phyloP scores from a whole-genome alignment of 768 basidiomycete species.

The Rhodotorula babjevae region DNA sequence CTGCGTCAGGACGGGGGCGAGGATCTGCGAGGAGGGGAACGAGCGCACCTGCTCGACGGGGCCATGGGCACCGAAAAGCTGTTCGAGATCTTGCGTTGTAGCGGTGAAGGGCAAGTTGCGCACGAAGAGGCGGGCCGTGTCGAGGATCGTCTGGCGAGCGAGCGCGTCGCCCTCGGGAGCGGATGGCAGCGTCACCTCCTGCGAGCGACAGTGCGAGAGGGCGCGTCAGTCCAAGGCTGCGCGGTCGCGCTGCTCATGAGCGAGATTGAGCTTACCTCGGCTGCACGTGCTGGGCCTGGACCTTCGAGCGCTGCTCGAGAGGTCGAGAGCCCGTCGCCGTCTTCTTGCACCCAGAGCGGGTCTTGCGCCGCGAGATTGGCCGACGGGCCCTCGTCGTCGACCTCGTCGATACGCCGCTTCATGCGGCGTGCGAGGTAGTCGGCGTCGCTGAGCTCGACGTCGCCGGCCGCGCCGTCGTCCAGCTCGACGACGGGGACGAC shows the following conservation, averaged over 20 bases:
- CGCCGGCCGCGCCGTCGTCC: conserved; percentile 23
- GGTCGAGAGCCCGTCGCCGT: not conserved
- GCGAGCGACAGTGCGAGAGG: not conserved
- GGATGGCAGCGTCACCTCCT: not conserved
- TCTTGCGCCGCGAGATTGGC: not conserved
- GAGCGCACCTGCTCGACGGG: conserved; percentile 65
- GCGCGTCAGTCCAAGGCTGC: too few species aligned
- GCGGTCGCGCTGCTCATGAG: too few species aligned
- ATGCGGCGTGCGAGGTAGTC: conserved; percentile 47
- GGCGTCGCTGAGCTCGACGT: conserved; percentile 46
- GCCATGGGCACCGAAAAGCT: conserved; percentile 66
- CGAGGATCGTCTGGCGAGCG: conserved; percentile 41
- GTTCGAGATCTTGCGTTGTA: conserved; percentile 63
- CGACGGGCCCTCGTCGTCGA: conserved; percentile 18
- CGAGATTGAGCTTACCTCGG: too few species aligned
- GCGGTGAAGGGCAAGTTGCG: conserved; percentile 92
- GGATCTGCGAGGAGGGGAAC: conserved; percentile 42
- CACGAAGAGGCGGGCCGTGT: conserved; percentile 66
- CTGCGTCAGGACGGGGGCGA: too few species aligned
- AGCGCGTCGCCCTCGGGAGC: not conserved
- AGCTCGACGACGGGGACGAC: not conserved
- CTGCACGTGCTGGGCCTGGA: too few species aligned
- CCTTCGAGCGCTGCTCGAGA: too few species aligned
- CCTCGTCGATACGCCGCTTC: conserved; percentile 32
- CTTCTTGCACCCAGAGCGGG: conserved; percentile 27